Base-by-base conservation (phyloP, 306 rosid species). In the Aeschynomene evenia region DNA sequence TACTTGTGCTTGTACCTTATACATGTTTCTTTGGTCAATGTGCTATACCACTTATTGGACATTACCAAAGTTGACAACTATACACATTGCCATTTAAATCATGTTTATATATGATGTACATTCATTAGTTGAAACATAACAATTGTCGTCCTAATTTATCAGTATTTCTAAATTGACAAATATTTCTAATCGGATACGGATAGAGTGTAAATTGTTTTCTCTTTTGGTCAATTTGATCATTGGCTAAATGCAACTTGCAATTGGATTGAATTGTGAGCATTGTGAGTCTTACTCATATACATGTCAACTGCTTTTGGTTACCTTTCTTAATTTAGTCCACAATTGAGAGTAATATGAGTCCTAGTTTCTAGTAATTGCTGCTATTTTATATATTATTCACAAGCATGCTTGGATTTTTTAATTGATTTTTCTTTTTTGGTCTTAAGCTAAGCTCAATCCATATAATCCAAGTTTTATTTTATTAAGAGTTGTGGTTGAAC, bases 1-100 rank as follows among this genome's bases (percentile, higher is more conserved):
- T 73, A 54, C 64, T 61, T 71, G 73, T 78, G 67, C 70, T 72
- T 84, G 70, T 77, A 63, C 33, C 29, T 76, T 65, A 71, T 79
- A 57, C 51, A 56, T 6, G 1, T 21, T 66, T 51, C 39, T 29
- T n/a, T 75, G 77, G 81, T 52, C 84, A 75, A 65, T 49, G 54
- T 36, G 69, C 21, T 61, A 28, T 42, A 42, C 43, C 67, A 33
- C 63, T 63, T n/a, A n/a, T n/a, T 37, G 37, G 7, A 42, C 63
- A 29, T n/a, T n/a, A 15, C 66, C 66, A 50, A 48, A 70, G 31
- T 40, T 69, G 24, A 13, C 76, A 34, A 49, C 8, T 58, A 19
- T 49, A n/a, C 43, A 69, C 52, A 14, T 57, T 48, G 11, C 20
- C 67, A 64, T 58, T 40, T 74, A 51, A 71, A 58, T 21, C 9